These are phyloP conservation scores for Exophiala alcalophila DNA, from an alignment of 2,329 filamentous ascomycete genomes.

Conservation along the genomic window DNA sequence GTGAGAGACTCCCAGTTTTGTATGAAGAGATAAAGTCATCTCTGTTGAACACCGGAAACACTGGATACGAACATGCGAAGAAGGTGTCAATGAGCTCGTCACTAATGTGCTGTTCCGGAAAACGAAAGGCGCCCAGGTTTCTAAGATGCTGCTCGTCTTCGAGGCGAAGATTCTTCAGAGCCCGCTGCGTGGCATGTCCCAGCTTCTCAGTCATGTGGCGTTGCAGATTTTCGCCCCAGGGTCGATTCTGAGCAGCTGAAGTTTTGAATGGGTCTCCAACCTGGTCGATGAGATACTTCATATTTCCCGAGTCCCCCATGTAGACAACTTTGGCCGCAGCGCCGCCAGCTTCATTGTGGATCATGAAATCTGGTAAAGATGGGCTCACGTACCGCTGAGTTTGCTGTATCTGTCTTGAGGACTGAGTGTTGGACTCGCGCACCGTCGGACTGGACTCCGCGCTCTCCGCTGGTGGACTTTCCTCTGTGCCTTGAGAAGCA, in stretches of 20 bases:
- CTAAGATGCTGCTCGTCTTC: constrained; percentile 10
- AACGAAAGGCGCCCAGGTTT: constrained; percentile 25
- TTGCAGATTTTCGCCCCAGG: constrained; percentile 4
- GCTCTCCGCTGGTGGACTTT: neutral
- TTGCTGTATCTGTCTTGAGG: too few species aligned
- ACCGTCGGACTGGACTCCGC: neutral
- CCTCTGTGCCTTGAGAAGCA: neutral
- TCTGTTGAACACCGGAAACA: constrained; percentile 29
- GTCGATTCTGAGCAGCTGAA: constrained; percentile 10
- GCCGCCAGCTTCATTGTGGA: too few species aligned
- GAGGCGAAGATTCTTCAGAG: too few species aligned
- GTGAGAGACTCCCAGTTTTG: constrained; percentile 22
- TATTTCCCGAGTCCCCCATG: constrained; percentile 11
- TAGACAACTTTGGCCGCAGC: too few species aligned
- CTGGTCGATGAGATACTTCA: constrained; percentile 14
- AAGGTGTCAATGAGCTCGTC: constrained; percentile 29
- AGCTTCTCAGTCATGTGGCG: constrained; percentile 15
- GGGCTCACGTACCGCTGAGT: too few species aligned
- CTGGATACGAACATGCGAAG: constrained; percentile 27
- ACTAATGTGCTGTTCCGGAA: constrained; percentile 19
- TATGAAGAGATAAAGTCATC: constrained; percentile 22
- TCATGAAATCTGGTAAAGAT: too few species aligned
- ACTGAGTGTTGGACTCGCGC: too few species aligned
- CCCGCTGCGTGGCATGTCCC: constrained; percentile 7
- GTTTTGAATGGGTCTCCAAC: constrained; percentile 2